Percentiles rank a stretch among this genome's conserved stretches.
These are phyloP conservation scores for Allium sativum DNA, from an alignment of 106 monocot species.

Conservation along the genomic window DNA sequence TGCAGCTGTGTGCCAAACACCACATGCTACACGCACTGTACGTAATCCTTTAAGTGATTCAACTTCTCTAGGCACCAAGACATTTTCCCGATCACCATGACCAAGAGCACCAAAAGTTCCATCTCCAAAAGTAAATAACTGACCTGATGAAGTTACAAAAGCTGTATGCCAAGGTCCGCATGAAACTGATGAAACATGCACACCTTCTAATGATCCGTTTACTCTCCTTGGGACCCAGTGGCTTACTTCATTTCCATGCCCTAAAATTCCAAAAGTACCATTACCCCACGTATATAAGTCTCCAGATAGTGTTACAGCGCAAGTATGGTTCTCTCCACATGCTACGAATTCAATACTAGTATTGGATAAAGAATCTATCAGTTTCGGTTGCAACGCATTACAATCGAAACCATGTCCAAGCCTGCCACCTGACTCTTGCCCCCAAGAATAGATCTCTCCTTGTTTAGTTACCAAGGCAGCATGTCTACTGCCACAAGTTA, in stretches of 20 bases:
- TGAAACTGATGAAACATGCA: conserved; percentile 71
- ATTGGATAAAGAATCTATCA: conserved; percentile 68
- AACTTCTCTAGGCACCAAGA: conserved; percentile 52
- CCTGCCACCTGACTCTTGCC: conserved; percentile 91
- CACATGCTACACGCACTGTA: conserved; percentile 69
- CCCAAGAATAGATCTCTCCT: conserved; percentile 96
- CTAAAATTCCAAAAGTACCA: conserved; percentile 64
- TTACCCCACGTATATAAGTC: conserved; percentile 77
- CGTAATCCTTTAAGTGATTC: conserved; percentile 68
- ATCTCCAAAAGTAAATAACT: conserved; percentile 77
- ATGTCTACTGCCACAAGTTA: conserved; percentile 80
- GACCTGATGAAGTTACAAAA: conserved; percentile 65
- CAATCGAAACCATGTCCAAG: conserved; percentile 88
- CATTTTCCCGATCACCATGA: conserved; percentile 64
- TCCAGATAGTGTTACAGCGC: conserved; percentile 74
- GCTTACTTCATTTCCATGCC: conserved; percentile 56
- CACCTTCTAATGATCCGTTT: conserved; percentile 56
- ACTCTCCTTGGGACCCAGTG: conserved; percentile 71
- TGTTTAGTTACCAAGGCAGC: conserved; percentile 89
- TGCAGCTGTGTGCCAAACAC: conserved; percentile 88
- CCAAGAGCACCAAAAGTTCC: conserved; percentile 87
- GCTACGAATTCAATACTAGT: conserved; percentile 89
- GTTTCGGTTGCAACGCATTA: conserved; percentile 84
- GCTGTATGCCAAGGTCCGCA: conserved; percentile 88
- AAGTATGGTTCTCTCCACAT: conserved; percentile 73